phyloP scores from a whole-genome alignment of 306 rosid species.

The Clitoria ternatea region DNA sequence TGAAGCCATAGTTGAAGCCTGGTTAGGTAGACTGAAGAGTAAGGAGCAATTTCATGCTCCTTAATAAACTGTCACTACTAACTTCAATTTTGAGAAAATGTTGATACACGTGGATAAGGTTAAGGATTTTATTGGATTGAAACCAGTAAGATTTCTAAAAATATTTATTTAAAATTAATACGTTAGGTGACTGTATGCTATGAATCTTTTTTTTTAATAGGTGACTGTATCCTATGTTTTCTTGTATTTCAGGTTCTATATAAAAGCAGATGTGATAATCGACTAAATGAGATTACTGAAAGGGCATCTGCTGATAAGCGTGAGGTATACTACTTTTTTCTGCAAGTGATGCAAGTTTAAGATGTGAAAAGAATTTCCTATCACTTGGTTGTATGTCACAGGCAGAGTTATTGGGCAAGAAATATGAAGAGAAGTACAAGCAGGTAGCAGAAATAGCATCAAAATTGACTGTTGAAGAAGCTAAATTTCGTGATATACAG shows the following conservation, averaged over 20 bases:
- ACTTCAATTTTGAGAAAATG: background rate
- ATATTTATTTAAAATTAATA: background rate
- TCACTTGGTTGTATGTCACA: constrained; percentile 36
- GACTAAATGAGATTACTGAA: constrained; percentile 88
- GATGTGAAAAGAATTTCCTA: constrained; percentile 17
- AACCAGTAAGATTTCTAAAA: background rate
- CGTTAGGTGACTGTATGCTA: constrained; percentile 6
- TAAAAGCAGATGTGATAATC: constrained; percentile 90
- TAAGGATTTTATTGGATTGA: constrained; percentile 11
- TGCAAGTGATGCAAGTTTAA: constrained; percentile 11
- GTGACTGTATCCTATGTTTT: constrained; percentile 8
- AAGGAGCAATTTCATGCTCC: background rate
- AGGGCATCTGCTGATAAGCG: constrained; percentile 93
- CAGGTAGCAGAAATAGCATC: constrained; percentile 93
- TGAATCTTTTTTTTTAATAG: constrained; percentile 23
- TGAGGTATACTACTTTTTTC: constrained; percentile 55
- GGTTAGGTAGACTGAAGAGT: constrained; percentile 15
- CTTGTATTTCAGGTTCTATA: constrained; percentile 65
- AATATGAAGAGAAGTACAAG: constrained; percentile 91
- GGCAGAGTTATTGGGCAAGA: constrained; percentile 75
- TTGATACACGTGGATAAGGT: constrained; percentile 10
- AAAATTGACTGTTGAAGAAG: constrained; percentile 84
- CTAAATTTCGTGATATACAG: constrained; percentile 87
- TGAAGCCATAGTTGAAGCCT: constrained; percentile 9
- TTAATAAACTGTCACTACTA: constrained; percentile 16